Evolutionary conservation across 2,329 filamentous ascomycete species (phyloP).

Genomic region (Neurospora crassa): DNA sequence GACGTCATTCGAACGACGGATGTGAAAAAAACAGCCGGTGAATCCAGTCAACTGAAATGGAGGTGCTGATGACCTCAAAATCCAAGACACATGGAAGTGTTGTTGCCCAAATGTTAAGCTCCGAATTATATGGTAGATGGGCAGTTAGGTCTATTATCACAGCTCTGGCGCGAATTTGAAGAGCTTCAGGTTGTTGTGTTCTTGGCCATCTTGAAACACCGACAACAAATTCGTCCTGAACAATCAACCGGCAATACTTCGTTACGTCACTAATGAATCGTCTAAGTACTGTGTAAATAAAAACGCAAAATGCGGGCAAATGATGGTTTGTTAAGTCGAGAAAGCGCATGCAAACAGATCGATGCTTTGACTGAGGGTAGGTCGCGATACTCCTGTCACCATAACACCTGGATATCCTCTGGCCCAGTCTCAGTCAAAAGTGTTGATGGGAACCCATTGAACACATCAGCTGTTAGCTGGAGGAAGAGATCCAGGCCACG

Average conservation of each 20-base stretch:
- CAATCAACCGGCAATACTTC: background rate
- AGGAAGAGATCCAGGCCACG: background rate
- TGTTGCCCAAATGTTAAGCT: too few species aligned
- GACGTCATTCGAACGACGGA: too few species aligned
- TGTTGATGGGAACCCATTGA: background rate
- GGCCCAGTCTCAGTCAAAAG: background rate
- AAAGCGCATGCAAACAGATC: background rate
- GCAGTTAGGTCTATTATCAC: too few species aligned
- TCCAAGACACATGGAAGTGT: too few species aligned
- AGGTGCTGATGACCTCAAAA: background rate
- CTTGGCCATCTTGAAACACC: background rate
- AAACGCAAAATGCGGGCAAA: background rate
- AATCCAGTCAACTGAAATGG: background rate
- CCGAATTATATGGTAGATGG: too few species aligned
- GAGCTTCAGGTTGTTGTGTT: background rate
- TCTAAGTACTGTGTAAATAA: background rate
- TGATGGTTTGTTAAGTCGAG: background rate
- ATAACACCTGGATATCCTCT: background rate
- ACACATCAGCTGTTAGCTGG: background rate
- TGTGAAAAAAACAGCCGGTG: background rate
- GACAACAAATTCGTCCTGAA: background rate
- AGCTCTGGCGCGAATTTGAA: background rate
- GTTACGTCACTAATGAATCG: background rate
- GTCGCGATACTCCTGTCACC: background rate
- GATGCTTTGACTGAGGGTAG: background rate